Percentiles rank a stretch among this genome's conserved stretches.
Evolutionary conservation across 371 early-diverging fungal species (phyloP).

Genomic region (Chytridium lagenaria): DNA sequence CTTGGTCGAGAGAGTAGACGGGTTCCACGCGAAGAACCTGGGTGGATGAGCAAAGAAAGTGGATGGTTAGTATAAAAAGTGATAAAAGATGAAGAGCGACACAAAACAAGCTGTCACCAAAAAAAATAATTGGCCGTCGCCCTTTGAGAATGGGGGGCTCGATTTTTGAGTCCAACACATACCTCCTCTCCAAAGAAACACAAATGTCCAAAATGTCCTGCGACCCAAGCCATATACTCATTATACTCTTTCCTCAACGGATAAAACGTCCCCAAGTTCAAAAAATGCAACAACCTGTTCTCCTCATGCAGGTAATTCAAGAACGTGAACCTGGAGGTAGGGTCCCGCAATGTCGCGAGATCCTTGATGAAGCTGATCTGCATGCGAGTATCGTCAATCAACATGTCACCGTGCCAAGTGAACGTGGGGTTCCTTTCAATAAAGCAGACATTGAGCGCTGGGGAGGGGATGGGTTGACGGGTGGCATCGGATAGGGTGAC

Average conservation of each 20-base stretch:
- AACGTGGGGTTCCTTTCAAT: conserved; percentile 36
- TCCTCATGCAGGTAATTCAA: conserved; percentile 38
- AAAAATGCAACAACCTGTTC: conserved; percentile 28
- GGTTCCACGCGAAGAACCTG: neutral
- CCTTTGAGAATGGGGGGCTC: too few relatives aligned
- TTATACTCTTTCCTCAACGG: conserved; percentile 38
- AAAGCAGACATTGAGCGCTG: conserved; percentile 30
- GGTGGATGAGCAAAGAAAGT: neutral
- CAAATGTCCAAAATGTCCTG: conserved; percentile 20
- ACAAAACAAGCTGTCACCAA: neutral
- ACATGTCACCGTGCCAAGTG: conserved; percentile 44
- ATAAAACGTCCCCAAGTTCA: conserved; percentile 31
- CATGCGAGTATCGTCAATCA: conserved; percentile 37
- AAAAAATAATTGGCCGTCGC: too few relatives aligned
- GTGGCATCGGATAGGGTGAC: conserved; percentile 33
- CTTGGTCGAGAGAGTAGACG: neutral
- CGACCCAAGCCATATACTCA: conserved; percentile 37
- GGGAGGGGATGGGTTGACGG: neutral
- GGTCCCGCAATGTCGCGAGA: conserved; percentile 35
- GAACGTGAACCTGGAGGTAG: conserved; percentile 34
- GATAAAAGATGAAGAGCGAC: neutral
- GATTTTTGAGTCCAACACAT: too few relatives aligned
- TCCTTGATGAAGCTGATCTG: conserved; percentile 44
- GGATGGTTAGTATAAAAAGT: neutral
- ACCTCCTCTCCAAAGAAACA: conserved; percentile 32